Evolutionary conservation across 1,284 basidiomycete genomes (phyloP), one percentile per base, ranked within the genome.

Genomic region (Omphalotus olearius): DNA sequence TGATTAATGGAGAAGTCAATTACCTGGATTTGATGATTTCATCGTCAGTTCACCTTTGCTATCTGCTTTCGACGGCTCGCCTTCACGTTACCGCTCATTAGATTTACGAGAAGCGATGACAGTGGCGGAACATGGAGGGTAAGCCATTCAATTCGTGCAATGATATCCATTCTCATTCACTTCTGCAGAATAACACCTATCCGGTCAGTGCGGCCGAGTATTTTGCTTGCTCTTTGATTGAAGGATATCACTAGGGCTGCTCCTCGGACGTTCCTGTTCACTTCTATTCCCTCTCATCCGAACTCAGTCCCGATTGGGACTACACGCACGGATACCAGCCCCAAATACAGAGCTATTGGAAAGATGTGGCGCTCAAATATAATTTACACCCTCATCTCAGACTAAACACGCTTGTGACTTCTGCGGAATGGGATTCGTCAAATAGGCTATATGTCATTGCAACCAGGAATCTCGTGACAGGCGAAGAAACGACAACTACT

Each of bases 111-210:
- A 67, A 66, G 47, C 60, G 30, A 45, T 1, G 65, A 64, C 14
- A 59, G 71, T 33, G 70, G 70, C 17, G 70, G 69, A 41, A 71
- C 70, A 6, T 72, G 70, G 70, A 57, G 67, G 52, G 70, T 71
- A 45, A 37, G 66, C 58, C 6, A 10, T 20, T n/a, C 41, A 16
- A 38, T 33, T 43, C 7, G 4, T 30, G 6, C 30, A 10, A 9
- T 18, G 23, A 35, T 25, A 28, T 47, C n/a, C 14, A n/a, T 16
- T 11, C 9, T 35, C 37, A 26, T 44, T 9, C 16, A 18, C 28
- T 38, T 53, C 38, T 41, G 20, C 46, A 69, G 66, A 63, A 62
- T 47, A 67, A 69, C 47, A 62, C 60, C 16, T 68, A 69, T 53
- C 67, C 67, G 7, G 66, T 67, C 45, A 11, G 65, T 51, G 5